phyloP scores from a whole-genome alignment of 495 filamentous ascomycete species.

The Penicillium odoratum region DNA sequence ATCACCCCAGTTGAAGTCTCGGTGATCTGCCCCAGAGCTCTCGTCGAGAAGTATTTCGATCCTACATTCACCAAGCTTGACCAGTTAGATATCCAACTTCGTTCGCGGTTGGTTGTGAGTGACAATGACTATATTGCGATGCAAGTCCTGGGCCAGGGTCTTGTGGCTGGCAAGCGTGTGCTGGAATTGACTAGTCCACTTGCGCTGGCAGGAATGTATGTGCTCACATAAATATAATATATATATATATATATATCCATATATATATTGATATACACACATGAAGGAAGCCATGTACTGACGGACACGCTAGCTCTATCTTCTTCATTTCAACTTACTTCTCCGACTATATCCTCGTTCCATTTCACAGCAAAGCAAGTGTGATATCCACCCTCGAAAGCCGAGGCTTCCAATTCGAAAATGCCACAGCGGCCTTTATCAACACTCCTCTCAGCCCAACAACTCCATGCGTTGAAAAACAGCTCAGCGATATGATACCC shows the following conservation, averaged over 20 bases:
- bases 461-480: slow-evolving; percentile 29
- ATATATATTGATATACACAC: neutral
- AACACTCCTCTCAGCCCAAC: slow-evolving; percentile 37
- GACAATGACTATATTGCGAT: slow-evolving; percentile 84
- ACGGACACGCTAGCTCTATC: slow-evolving; percentile 60
- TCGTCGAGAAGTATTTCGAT: slow-evolving; percentile 70
- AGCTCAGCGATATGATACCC: slow-evolving; percentile 36
- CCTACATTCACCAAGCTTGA: slow-evolving; percentile 59
- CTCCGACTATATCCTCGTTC: slow-evolving; percentile 94
- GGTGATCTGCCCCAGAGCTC: slow-evolving; percentile 76
- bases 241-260: neutral
- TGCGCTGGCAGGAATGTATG: slow-evolving; percentile 85
- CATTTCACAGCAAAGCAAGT: slow-evolving; percentile 63
- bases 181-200: slow-evolving; percentile 89
- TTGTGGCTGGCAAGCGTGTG: slow-evolving; percentile 92
- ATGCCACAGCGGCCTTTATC: slow-evolving; percentile 67
- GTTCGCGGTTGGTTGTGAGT: slow-evolving; percentile 66
- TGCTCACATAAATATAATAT: slow-evolving; percentile 8
- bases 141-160: slow-evolving; percentile 80
- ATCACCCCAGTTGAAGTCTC: slow-evolving; percentile 93
- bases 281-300: neutral
- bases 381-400: slow-evolving; percentile 77
- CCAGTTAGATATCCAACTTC: slow-evolving; percentile 28
- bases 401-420: slow-evolving; percentile 82
- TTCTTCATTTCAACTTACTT: slow-evolving; percentile 99